phyloP scores from a whole-genome alignment of 2,329 filamentous ascomycete species.

The Passalora sequoiae region DNA sequence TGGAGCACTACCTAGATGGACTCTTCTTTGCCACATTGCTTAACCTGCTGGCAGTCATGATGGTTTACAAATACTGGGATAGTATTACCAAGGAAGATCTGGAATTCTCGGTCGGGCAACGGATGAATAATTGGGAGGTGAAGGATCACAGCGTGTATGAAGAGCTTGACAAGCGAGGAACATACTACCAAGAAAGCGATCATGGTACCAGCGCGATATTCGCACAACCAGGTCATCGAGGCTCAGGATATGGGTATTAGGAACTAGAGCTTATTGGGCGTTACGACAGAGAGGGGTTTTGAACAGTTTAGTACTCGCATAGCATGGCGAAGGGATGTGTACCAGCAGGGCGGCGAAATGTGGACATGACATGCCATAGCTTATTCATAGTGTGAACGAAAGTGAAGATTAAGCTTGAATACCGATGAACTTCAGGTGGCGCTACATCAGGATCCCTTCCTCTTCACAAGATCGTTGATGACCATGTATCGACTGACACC shows the following conservation, averaged over 20 bases:
- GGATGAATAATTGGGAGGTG: slow-evolving; percentile 97
- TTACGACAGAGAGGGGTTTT: not conserved
- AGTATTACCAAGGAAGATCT: slow-evolving; percentile 97
- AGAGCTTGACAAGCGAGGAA: slow-evolving; percentile 65
- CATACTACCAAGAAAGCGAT: slow-evolving; percentile 65
- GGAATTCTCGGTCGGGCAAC: slow-evolving; percentile 93
- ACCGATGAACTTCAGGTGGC: too few relatives aligned
- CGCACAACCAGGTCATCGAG: slow-evolving; percentile 27
- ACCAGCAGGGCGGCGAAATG: too few relatives aligned
- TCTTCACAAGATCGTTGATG: slow-evolving; percentile 74
- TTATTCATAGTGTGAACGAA: not conserved
- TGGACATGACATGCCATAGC: not conserved
- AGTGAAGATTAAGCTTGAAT: too few relatives aligned
- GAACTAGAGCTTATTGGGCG: not conserved
- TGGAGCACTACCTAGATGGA: slow-evolving; percentile 90
- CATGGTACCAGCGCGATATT: slow-evolving; percentile 50
- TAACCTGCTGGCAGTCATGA: slow-evolving; percentile 95
- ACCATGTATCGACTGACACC: slow-evolving; percentile 88
- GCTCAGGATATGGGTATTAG: slow-evolving; percentile 21
- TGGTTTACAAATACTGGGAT: slow-evolving; percentile 99
- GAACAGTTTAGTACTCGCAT: slow-evolving; percentile 10
- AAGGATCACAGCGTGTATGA: slow-evolving; percentile 80
- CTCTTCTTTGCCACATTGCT: slow-evolving; percentile 91
- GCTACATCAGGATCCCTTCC: slow-evolving; percentile 40
- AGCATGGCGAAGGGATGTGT: slow-evolving; percentile 14